Evolutionary conservation across 805 yeast genomes (phyloP).

Genomic region (Saccharomycopsis guyanensis): DNA sequence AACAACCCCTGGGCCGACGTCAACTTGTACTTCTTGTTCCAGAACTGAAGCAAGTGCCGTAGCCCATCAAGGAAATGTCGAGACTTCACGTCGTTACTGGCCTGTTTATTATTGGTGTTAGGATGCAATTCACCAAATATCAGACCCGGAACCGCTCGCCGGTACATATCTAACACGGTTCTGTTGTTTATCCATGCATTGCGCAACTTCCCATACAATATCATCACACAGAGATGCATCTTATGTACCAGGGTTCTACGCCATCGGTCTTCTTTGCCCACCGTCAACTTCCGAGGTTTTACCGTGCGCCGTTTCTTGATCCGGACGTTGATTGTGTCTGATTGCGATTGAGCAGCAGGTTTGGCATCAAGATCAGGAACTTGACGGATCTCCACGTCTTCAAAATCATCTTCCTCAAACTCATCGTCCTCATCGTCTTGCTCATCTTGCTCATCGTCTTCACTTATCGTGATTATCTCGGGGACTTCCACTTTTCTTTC

Average conservation of each 20-base stretch:
- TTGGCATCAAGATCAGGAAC: not conserved
- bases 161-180: slow-evolving; percentile 33
- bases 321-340: not conserved
- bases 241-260: slow-evolving; percentile 51
- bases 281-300: not conserved
- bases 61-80: slow-evolving; percentile 71
- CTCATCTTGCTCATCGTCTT: not conserved
- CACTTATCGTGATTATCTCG: not conserved
- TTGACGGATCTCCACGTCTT: not conserved
- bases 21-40: slow-evolving; percentile 49
- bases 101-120: slow-evolving; percentile 27
- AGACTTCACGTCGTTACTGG: slow-evolving; percentile 43
- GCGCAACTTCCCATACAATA: slow-evolving; percentile 59
- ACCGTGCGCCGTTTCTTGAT: not conserved
- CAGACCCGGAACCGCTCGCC: slow-evolving; percentile 39
- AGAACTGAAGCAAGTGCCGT: slow-evolving; percentile 54
- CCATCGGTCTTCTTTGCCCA: slow-evolving; percentile 48
- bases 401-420: slow-evolving; percentile 16
- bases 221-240: slow-evolving; percentile 47
- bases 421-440: slow-evolving; percentile 19
- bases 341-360: not conserved
- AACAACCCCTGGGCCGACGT: slow-evolving; percentile 31
- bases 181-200: slow-evolving; percentile 67
- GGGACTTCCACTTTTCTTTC: no score
- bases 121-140: slow-evolving; percentile 44